Base-by-base conservation (phyloP, 108 stramenopile species). In the Skeletonema marinoi region DNA sequence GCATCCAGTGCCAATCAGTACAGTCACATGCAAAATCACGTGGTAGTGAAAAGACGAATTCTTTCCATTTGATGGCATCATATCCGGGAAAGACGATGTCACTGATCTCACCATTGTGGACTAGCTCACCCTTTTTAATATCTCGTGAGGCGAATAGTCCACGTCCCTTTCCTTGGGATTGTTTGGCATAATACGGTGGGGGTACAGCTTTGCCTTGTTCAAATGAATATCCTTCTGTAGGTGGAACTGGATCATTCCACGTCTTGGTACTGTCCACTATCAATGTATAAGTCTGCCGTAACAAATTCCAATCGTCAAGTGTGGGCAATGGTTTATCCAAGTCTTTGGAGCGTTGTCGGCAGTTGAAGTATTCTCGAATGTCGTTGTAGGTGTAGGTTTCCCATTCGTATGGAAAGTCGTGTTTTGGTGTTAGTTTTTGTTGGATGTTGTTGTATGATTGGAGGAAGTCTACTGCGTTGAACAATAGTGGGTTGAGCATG, bases 131-230 rank as follows among this genome's bases (percentile, higher is more conserved):
- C 44, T 68, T 51, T 17, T 42, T 13, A 1, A 75, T 75, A 17
- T 75, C 42, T 30, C 64, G 25, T 17, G 38, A 19, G 8, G 74
- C 74, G 29, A 75, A 75, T 16, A 75, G 25, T 17, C 74, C 74
- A 3, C 74, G 14, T 48, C 74, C 74, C n/a, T 67, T 48, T 14
- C 46, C 66, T 10, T 21, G 0, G 19, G 66, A 30, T 30, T 68
- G 42, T 12, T 67, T 36, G 19, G 64, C 66, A 35, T 75, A 63
- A 51, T 66, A 68, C 5, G 61, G 61, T 31, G 71, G 56, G 14
- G 61, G 61, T 1, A 14, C 25, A 16, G 61, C 35, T 31, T 6
- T 7, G 3, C 17, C 25, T 14, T 32, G 21, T 38, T 62, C n/a
- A 8, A 62, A 38, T 2, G 29, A 6, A 38, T 62, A 62, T 19